A percentile compares a stretch with the other conserved stretches of the same genome.
Conservation (phyloP, 2,329 filamentous ascomycete genomes). For the Arthrobotrys entomopaga region DNA sequence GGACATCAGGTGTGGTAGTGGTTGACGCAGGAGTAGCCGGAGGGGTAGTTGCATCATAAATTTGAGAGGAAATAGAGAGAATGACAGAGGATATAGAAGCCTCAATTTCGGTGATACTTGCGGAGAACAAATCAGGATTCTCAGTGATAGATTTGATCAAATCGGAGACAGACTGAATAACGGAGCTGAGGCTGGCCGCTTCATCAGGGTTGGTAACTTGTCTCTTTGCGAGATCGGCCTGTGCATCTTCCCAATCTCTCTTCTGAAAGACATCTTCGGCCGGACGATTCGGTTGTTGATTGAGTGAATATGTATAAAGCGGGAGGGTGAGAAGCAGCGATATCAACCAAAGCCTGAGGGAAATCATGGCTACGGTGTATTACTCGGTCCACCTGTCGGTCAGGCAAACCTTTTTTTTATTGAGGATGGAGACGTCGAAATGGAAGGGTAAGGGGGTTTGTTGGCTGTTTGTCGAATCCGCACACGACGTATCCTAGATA, state of each 20-base stretch:
- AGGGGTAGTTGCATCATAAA: constrained; percentile 22
- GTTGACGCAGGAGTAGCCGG: background rate
- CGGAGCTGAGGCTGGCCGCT: constrained; percentile 37
- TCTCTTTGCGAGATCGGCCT: constrained; percentile 37
- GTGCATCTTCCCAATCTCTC: constrained; percentile 37
- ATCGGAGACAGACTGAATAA: constrained; percentile 37
- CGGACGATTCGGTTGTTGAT: constrained; percentile 36
- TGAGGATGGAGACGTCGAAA: constrained; percentile 15
- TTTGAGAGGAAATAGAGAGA: constrained; percentile 42
- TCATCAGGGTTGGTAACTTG: constrained; percentile 32
- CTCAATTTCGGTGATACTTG: constrained; percentile 31
- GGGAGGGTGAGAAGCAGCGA: constrained; percentile 45
- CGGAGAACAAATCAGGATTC: constrained; percentile 22
- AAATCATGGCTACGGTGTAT: constrained; percentile 46
- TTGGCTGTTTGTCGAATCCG: constrained; percentile 4
- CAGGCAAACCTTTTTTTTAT: constrained; percentile 33
- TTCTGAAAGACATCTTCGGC: constrained; percentile 48
- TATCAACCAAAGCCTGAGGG: constrained; percentile 41
- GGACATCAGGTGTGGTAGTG: background rate
- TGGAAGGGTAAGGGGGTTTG: constrained; percentile 17
- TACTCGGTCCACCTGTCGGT: constrained; percentile 15
- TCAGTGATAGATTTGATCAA: constrained; percentile 33
- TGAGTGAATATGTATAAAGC: constrained; percentile 47
- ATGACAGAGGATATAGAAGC: constrained; percentile 46
- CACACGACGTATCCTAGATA: constrained; percentile 6